Evolutionary conservation across 1,139 yeast genomes (phyloP), one percentile per base, ranked within the genome.

Genomic region (Taphrina wiesneri): DNA sequence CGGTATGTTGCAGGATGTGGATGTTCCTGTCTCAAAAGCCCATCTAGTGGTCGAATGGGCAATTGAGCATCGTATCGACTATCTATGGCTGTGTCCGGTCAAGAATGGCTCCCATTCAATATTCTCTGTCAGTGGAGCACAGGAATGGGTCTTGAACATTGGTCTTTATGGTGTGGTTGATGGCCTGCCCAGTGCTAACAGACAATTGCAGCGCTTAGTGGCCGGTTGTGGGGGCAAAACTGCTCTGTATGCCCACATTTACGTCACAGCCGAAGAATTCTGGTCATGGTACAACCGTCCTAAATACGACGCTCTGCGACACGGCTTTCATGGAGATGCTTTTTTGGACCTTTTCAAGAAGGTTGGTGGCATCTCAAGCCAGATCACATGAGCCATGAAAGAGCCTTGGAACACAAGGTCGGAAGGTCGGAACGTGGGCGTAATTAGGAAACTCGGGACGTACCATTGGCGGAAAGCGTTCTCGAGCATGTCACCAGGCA

Each of bases 1-100:
- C 11, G 39, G 36, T n/a, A 56, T 56, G 62, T 36, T 56, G 30
- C 62, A 56, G 53, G 62, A 56, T 45, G 62, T 56, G 11, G 62
- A 56, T 26, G 45, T 56, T 9, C 62, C 62, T 15, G n/a, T n/a
- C 5, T 30, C 53, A 3, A 34, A 56, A 30, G 62, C 53, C 6
- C n/a, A 43, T 15, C 36, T 30, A 6, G 32, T 56, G n/a, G 25
- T 56, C 11, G 30, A 45, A 3, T 56, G 62, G 62, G 62, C 41
- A 21, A 25, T 1, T 15, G 30, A 28, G n/a, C 53, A 45, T 19
- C 23, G 21, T 15, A 21, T 56, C 17, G 52, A 46, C 26, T 34
- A 45, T 23, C 7, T 56, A 6, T 56, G 62, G 62, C 62, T 56
- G 2, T 56, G 62, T 4, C 62, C 62, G 4, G 62, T 56, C 3